Conservation (phyloP, 1,284 basidiomycete genomes). For the Lignosus rhinocerotis region DNA sequence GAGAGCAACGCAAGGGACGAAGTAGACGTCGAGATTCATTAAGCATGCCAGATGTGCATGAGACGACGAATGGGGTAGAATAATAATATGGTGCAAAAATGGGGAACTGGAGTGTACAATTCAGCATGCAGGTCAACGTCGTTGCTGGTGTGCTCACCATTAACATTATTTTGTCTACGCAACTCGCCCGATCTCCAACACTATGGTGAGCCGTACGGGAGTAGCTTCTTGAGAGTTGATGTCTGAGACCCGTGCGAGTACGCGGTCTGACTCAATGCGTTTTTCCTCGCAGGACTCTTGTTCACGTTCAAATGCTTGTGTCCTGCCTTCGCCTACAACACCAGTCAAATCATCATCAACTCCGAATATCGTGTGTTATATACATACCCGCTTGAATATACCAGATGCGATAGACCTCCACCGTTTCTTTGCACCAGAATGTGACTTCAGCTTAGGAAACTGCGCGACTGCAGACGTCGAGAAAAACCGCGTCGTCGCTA, state of each 20-base stretch:
- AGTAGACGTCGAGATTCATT: slow-evolving; percentile 28
- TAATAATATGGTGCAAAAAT: slow-evolving; percentile 17
- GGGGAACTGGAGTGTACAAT: background rate
- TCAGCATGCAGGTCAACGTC: background rate
- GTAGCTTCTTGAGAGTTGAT: slow-evolving; percentile 59
- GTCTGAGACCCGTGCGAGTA: slow-evolving; percentile 68
- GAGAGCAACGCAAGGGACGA: slow-evolving; percentile 37
- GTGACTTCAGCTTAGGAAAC: slow-evolving; percentile 69
- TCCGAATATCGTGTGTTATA: background rate
- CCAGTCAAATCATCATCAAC: slow-evolving; percentile 3
- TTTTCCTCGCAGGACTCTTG: slow-evolving; percentile 67
- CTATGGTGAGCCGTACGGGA: slow-evolving; percentile 65
- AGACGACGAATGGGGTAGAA: slow-evolving; percentile 10
- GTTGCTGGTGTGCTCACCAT: slow-evolving; percentile 1
- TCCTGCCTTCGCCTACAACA: slow-evolving; percentile 61
- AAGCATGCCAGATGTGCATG: slow-evolving; percentile 3
- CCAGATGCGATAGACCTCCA: slow-evolving; percentile 71
- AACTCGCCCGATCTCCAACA: background rate
- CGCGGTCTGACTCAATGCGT: slow-evolving; percentile 60
- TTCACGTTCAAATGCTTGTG: slow-evolving; percentile 72
- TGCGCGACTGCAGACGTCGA: slow-evolving; percentile 34
- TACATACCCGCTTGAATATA: slow-evolving; percentile 74
- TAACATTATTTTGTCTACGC: background rate
- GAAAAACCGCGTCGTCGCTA: slow-evolving; percentile 35
- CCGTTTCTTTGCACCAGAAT: slow-evolving; percentile 80